phyloP scores from a whole-genome alignment of 352 stramenopile species.

The Globisporangium canariense region DNA sequence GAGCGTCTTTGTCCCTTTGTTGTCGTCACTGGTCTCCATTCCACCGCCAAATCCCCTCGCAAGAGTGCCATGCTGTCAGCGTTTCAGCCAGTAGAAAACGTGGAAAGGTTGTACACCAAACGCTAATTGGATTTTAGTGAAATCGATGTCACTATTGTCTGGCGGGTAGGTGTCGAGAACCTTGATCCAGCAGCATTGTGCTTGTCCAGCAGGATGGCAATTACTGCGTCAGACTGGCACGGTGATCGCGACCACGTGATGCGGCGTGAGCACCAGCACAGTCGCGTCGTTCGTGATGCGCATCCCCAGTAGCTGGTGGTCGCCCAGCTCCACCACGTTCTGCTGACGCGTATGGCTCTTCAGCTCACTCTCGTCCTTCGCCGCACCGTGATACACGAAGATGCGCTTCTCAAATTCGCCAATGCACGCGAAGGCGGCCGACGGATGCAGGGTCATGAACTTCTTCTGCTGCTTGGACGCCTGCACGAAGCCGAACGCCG shows the following conservation, averaged over 20 bases:
- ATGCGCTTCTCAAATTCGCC: conserved; percentile 76
- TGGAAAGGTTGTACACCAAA: neutral
- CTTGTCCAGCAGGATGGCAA: neutral
- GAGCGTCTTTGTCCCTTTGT: conserved; percentile 12
- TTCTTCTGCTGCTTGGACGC: conserved; percentile 88
- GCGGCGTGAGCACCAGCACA: conserved; percentile 54
- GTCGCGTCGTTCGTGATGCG: conserved; percentile 37
- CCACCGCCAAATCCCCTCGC: conserved; percentile 10
- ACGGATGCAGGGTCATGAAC: conserved; percentile 62
- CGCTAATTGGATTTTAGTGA: conserved; percentile 2
- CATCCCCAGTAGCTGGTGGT: conserved; percentile 62
- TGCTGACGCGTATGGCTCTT: conserved; percentile 54
- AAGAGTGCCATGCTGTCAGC: conserved; percentile 18
- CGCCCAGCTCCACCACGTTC: conserved; percentile 65
- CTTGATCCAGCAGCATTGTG: neutral
- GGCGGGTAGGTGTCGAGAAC: neutral
- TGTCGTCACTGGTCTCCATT: conserved; percentile 20
- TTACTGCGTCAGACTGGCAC: conserved; percentile 13
- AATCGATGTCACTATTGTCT: conserved; percentile 2
- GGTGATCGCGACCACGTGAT: conserved; percentile 35
- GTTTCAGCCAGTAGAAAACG: conserved; percentile 5
- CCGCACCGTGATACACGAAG: conserved; percentile 63
- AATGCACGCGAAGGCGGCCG: conserved; percentile 57
- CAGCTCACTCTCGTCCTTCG: conserved; percentile 22
- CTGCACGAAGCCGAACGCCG: conserved; percentile 82